Base-by-base conservation (phyloP, 768 basidiomycete species). In the Arthromyces matolae region DNA sequence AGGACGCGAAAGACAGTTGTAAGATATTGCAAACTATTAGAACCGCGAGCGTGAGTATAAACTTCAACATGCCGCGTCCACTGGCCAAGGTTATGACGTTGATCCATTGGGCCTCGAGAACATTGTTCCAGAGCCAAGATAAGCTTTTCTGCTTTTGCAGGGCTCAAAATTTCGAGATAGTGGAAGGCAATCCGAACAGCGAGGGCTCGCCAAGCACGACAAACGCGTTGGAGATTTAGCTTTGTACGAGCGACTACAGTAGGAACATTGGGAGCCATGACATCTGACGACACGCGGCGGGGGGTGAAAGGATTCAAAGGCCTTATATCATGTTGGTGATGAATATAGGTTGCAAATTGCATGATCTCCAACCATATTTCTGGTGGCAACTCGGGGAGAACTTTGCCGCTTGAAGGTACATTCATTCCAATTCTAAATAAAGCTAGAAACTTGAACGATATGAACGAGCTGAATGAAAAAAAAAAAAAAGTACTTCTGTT, bases 301-400 rank as follows among this genome's bases (percentile, higher is more conserved):
- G 64, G 61, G 7, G 60, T 58, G 56, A 81, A 79, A 5, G 79
- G 75, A 58, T 79, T 70, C 40, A 73, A 54, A 8, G 75, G 74
- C 18, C 64, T 64, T 52, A 80, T 65, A 25, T 72, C 68, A 36
- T 68, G 64, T 35, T 72, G 62, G 7, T 63, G 64, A 51, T 75
- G 71, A 41, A 76, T 64, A 57, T 77, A 72, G 13, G 77, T 79
- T 5, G 76, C 73, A 57, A 77, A 78, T 46, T 77, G 71, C 59
- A 81, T 79, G 29, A 81, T 81, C 52, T 79, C 78, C 16, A 77
- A 65, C 74, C 76, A 78, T 31, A 81, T 56, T 50, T 81, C 78
- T 14, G 69, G 63, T 7, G 77, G 76, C n/a, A n/a, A n/a, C n/a
- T n/a, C n/a, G n/a, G n/a, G n/a, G n/a, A n/a, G n/a, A n/a, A n/a